Conservation (phyloP, 2,329 filamentous ascomycete species). For the Sporothrix pallida region DNA sequence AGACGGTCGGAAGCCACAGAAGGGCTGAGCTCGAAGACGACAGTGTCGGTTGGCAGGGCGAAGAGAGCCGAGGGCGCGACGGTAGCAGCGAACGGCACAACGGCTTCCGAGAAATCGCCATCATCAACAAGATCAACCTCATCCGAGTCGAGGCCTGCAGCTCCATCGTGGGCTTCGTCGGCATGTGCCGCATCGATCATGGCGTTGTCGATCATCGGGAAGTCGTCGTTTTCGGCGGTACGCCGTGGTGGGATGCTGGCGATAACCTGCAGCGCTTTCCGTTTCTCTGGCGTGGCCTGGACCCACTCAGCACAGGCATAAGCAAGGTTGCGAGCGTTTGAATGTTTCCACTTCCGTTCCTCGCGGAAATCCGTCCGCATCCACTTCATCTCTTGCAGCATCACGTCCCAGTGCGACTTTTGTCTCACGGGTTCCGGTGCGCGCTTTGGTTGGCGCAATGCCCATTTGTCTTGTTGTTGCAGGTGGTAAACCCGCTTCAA, state of each 20-base stretch:
- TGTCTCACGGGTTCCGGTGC: conserved; percentile 79
- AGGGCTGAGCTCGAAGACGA: conserved; percentile 76
- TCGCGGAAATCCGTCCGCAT: conserved; percentile 96
- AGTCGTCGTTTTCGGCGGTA: conserved; percentile 29
- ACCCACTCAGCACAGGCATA: conserved; percentile 85
- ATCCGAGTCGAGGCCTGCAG: conserved; percentile 50
- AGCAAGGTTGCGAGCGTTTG: conserved; percentile 78
- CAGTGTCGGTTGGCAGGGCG: conserved; percentile 78
- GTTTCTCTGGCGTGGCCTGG: conserved; percentile 65
- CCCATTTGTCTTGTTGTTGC: conserved; percentile 92
- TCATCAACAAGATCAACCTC: conserved; percentile 54
- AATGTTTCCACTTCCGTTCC: conserved; percentile 91
- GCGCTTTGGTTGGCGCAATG: conserved; percentile 84
- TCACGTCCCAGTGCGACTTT: conserved; percentile 80
- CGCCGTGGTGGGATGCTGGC: conserved; percentile 53
- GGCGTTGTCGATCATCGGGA: conserved; percentile 36
- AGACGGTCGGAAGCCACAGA: conserved; percentile 78
- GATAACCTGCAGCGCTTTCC: conserved; percentile 71
- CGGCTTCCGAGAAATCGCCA: conserved; percentile 41
- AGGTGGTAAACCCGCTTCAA: conserved; percentile 86
- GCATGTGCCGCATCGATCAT: conserved; percentile 37
- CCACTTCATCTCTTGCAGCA: conserved; percentile 94
- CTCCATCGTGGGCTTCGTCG: conserved; percentile 39
- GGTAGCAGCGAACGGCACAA: conserved; percentile 48
- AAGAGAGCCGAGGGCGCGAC: conserved; percentile 80